These are phyloP conservation scores for Pichia sp. DNA, from an alignment of 1,139 yeast species.

Conservation along the genomic window DNA sequence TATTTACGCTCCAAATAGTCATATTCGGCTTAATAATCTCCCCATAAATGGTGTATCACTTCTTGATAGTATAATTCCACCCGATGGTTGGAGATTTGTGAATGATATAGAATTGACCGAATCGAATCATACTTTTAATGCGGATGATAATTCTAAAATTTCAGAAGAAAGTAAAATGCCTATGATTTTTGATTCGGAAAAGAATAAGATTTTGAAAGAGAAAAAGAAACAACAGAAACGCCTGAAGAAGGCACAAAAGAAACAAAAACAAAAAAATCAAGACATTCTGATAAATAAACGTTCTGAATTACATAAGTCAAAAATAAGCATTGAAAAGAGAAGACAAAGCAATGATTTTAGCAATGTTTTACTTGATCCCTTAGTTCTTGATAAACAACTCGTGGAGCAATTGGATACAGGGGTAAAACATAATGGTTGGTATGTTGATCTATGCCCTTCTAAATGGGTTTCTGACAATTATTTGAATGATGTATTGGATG, in stretches of 20 bases:
- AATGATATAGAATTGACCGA: conserved; percentile 21
- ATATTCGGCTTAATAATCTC: conserved; percentile 29
- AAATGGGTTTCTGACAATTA: conserved; percentile 49
- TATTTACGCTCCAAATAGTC: conserved; percentile 41
- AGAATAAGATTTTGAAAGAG: conserved; percentile 9
- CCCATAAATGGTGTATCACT: conserved; percentile 28
- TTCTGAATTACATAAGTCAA: conserved; percentile 1
- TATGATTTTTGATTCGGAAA: conserved; percentile 11
- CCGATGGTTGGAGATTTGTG: conserved; percentile 49
- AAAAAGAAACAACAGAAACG: conserved; percentile 8
- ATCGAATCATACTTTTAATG: background rate
- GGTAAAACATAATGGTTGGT: conserved; percentile 41
- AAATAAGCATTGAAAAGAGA: conserved; percentile 7
- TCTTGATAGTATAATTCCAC: conserved; percentile 42
- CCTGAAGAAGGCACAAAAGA: conserved; percentile 3
- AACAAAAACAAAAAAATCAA: background rate
- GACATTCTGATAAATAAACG: conserved; percentile 4
- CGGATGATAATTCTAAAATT: background rate
- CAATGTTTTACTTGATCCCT: conserved; percentile 12
- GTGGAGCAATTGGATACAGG: conserved; percentile 12
- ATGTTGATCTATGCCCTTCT: conserved; percentile 49
- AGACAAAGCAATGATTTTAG: conserved; percentile 13
- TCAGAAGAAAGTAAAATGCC: background rate
- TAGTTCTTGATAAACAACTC: conserved; percentile 5
- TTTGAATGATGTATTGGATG: conserved; percentile 45